Base-by-base conservation (phyloP, 768 basidiomycete species). In the Baorangia bicolor region DNA sequence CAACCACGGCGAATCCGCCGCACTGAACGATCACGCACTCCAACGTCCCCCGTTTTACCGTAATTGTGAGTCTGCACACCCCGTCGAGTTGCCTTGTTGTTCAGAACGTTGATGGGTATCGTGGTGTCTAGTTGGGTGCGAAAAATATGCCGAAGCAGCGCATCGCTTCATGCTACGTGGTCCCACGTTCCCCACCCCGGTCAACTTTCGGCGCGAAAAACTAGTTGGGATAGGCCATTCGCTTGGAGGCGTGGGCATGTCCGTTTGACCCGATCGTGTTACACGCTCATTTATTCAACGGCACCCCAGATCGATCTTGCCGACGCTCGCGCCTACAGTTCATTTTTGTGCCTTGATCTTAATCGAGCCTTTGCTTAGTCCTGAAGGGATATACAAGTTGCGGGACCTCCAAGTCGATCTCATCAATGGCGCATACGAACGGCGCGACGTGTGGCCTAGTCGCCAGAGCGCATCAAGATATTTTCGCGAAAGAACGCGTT, bases 141-240 rank as follows among this genome's bases (percentile, higher is more conserved):
- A 82, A 63, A 79, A 77, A 64, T 89, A 87, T 59, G 85, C 86
- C 0, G 68, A 76, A 58, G 83, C 82, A 6, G 79, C 75, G 12
- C 79, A 85, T 58, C 78, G 77, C 34, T 87, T 88, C 65, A 75
- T 87, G 34, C 71, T 72, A 5, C 73, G 70, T 4, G 77, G 74
- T 5, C 72, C 74, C 7, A 62, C 69, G 25, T 63, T 75, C 55
- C 75, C 73, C 20, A 75, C 73, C 10, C 61, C 66, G 10, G 72
- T 82, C 31, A 75, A 85, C 55, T 86, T 86, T 67, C 62, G 65
- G 27, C 68, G 63, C 21, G 70, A 83, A 56, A 81, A 75, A 41
- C 69, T 89, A 3, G 75, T 87, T 35, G 86, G 85, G 3, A 77
- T 89, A 18, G 87, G 86, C 0, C 87, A 89, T 66, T 87, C 86